Evolutionary conservation across 371 early-diverging fungal species (phyloP), one percentile per base, ranked within the genome.

Genomic region (Mortierella sp.): DNA sequence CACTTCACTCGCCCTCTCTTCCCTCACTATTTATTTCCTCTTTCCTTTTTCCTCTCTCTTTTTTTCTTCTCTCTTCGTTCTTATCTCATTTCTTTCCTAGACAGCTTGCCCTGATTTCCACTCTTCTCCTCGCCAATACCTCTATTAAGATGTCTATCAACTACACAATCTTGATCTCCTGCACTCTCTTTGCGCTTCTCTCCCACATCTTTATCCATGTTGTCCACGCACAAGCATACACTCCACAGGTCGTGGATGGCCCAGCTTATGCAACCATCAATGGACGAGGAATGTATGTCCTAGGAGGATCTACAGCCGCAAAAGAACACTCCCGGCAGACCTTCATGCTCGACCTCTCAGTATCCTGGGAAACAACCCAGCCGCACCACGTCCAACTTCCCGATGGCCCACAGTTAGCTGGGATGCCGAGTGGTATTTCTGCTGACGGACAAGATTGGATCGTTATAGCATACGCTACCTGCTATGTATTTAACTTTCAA

Each of bases 261-360:
- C 23, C 57, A 27, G 3, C 30, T 30, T 46, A 18, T 21, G 43
- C n/a, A 12, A 14, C 46, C 47, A 47, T 57, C 8, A 30, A 31
- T 8, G 49, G 41, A 2, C 38, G 48, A 18, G 58, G 18, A 9
- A 3, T 58, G 26, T 58, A 58, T 19, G 24, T 58, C 18, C 6
- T 42, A 12, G 34, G 48, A 47, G 58, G 38, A 16, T 19, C 2
- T 14, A 19, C 21, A 5, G 14, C 13, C 4, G 3, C 58, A 13
- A 14, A 23, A 16, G 21, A 23, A 3, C 9, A 4, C 8, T 18
- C 19, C 3, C 14, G 12, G 7, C 59, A 56, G 19, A 24, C 46
- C 16, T 54, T 59, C 50, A 53, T 64, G 31, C n/a, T 63, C 42
- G 64, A 58, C 38, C 61, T 64, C 39, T 63, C 71, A 3, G 47